Evolutionary conservation across 768 basidiomycete species (phyloP), one percentile per base, ranked within the genome.

Genomic region (Naganishia randhawae): DNA sequence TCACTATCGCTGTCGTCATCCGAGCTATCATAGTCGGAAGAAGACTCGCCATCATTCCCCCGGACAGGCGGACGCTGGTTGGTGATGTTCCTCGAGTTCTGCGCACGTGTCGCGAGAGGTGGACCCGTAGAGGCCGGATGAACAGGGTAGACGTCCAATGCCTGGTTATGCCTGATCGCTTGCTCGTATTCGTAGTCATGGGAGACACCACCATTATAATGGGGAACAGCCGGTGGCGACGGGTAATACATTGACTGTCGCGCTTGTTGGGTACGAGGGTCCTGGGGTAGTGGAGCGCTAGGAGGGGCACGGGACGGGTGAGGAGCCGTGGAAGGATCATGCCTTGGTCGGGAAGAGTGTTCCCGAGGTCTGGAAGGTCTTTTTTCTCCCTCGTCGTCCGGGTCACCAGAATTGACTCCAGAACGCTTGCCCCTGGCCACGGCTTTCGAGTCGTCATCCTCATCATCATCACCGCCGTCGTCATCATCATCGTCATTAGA

Each of bases 1-100:
- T 53, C 51, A 19, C 27, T 53, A 31, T 53, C 51, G 27, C 51
- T 53, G n/a, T n/a, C n/a, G 22, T 53, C 51, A 31, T 53, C 51
- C 9, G 50, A 50, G 19, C 51, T 53, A 53, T 31, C 27, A 31
- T 53, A 50, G 9, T 50, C 50, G n/a, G 50, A 25, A 5, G 51
- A 53, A 31, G n/a, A n/a, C n/a, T 53, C 51, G 19, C 27, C 51
- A 31, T 53, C 27, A 4, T 31, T 13, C 10, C 13, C 22, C 32
- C 22, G 19, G 27, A 22, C 22, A 31, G n/a, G n/a, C n/a, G 19
- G 6, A 8, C 25, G 19, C 27, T 31, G 51, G 3, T 11, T 9
- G 10, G 51, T 10, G 27, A 29, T 25, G 27, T 53, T 14, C n/a
- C 50, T 10, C 50, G 50, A 25, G 9, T 14, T 8, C 9, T 50